Evolutionary conservation across 352 stramenopile genomes (phyloP), one percentile per base, ranked within the genome.

Genomic region (Phytophthora idaei): DNA sequence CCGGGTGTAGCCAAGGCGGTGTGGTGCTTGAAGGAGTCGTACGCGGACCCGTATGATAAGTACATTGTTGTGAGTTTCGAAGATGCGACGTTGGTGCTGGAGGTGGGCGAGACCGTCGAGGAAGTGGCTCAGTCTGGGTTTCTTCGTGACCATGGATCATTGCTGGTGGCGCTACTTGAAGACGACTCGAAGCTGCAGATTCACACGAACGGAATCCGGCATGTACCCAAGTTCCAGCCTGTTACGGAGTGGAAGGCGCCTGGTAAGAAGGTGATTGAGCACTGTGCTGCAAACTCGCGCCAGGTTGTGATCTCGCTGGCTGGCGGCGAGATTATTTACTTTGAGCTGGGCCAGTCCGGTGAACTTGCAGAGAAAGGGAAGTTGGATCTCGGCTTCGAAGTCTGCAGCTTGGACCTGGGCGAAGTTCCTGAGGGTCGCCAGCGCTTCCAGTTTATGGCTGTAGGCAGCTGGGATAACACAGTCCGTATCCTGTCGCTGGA

Each of bases 21-120:
- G 9, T 99, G 96, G 83, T 99, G 96, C 17, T 76, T 99, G 46
- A 93, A 97, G 46, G 90, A 97, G 48, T 93, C 84, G 7, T 91
- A 91, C 49, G 64, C 75, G 14, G 83, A 93, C 58, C 63, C 71
- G 9, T 78, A 83, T 37, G 86, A 93, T 68, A 93, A 93, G 69
- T 99, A 98, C 71, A 99, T 99, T 71, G 95, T 99, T 12, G 97
- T 99, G n/a, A 99, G 93, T 49, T 99, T 99, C 80, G 95, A 97
- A 64, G 98, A 99, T 70, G 97, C 97, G 41, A 99, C 98, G 15
- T 87, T 99, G 28, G 98, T 99, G 12, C 80, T 99, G 8, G 89
- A 93, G 57, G 95, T 99, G 42, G 97, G 97, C 14, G 97, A 99
- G 36, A 99, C 90, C 2, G 97, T 99, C 0, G 97, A 99, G 77